Evolutionary conservation across 768 basidiomycete genomes (phyloP).

Genomic region (Agaricus subrufescens): DNA sequence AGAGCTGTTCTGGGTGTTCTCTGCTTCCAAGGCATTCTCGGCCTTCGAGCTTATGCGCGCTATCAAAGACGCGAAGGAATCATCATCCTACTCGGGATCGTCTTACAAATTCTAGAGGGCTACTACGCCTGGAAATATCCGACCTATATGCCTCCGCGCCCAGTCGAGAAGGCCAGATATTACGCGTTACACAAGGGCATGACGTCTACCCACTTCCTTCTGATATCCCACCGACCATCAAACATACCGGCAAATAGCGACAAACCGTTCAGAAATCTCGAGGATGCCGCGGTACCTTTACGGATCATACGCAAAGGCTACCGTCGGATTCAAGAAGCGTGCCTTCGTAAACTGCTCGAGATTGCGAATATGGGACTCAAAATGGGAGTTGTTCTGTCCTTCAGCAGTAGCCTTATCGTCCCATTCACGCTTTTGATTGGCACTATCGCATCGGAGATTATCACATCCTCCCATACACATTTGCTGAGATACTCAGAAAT

Average conservation of each 20-base stretch:
- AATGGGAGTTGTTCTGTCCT: background rate
- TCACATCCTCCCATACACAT: background rate
- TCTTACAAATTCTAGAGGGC: conserved; percentile 5
- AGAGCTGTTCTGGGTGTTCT: background rate
- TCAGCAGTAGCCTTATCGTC: background rate
- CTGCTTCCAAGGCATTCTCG: background rate
- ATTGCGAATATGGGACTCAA: background rate
- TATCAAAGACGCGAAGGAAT: background rate
- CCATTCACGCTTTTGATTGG: conserved; percentile 6
- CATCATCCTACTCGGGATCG: background rate
- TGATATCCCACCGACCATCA: background rate
- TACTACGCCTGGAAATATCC: conserved; percentile 6
- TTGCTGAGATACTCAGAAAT: background rate
- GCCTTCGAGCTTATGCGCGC: background rate
- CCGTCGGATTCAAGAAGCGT: background rate
- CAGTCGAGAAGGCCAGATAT: background rate
- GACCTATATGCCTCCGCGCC: background rate
- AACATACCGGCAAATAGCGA: background rate
- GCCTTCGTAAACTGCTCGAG: background rate
- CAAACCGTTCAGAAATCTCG: background rate
- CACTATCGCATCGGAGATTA: background rate
- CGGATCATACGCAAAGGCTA: background rate
- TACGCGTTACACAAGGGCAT: conserved; percentile 7
- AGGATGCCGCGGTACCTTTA: conserved; percentile 6
- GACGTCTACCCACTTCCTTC: conserved; percentile 7